A percentile compares a stretch with the other conserved stretches of the same genome.
Evolutionary conservation across 441 rosid species (phyloP).

Genomic region (Gossypium lobatum): DNA sequence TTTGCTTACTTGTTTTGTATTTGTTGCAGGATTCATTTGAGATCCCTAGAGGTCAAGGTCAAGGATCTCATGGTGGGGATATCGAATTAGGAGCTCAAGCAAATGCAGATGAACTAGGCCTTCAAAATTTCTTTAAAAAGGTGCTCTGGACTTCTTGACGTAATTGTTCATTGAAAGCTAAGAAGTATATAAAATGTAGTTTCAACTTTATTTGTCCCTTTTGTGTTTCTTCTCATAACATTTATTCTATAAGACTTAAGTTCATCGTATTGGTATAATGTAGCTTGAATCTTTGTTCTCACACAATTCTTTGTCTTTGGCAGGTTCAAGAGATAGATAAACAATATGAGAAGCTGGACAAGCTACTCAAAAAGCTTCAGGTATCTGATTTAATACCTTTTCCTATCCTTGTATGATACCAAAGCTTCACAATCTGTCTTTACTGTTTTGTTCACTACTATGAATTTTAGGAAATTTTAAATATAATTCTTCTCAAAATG

Average conservation of each 20-base stretch:
- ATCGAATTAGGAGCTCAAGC: slow-evolving; percentile 57
- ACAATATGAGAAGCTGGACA: slow-evolving; percentile 79
- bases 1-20: slow-evolving; percentile 11
- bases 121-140: slow-evolving; percentile 87
- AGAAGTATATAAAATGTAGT: neutral
- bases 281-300: neutral
- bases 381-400: slow-evolving; percentile 25
- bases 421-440: neutral
- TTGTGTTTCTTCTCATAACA: neutral
- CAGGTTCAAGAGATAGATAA: slow-evolving; percentile 92
- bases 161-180: neutral
- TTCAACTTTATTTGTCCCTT: neutral
- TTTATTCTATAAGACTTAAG: neutral
- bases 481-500: neutral
- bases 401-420: neutral
- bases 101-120: slow-evolving; percentile 68
- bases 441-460: neutral
- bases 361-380: slow-evolving; percentile 86
- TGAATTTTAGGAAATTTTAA: neutral
- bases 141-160: slow-evolving; percentile 25
- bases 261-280: neutral
- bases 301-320: neutral
- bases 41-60: slow-evolving; percentile 55
- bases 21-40: slow-evolving; percentile 73
- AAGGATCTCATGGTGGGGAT: slow-evolving; percentile 53